Base-by-base conservation (phyloP, 208 protist genomes). In the Trypanosoma cruzi region DNA sequence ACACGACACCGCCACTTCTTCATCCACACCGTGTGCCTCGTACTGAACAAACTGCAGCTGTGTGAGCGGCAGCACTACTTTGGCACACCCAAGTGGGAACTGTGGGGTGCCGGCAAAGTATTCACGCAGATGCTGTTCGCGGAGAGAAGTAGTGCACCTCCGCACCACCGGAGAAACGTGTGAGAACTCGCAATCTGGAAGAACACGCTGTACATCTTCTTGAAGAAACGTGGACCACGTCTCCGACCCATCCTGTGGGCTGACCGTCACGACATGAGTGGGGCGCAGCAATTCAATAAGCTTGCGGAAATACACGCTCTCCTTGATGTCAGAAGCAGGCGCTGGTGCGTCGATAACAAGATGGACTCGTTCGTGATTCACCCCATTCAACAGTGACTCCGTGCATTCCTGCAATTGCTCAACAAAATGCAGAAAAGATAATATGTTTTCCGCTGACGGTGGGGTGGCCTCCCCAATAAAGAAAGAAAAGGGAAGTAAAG, bases 251-350 rank as follows among this genome's bases (percentile, higher is more conserved):
- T 86, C 79, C 46, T 70, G 81, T 26, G 61, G 73, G 44, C 72
- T 71, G 20, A 93, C 87, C 6, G 89, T 75, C 22, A 93, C 78
- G 31, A 95, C 87, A 65, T 95, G 90, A 7, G 86, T 85, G 8
- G 90, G 87, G 11, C 66, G 70, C 52, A 93, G 50, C n/a, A 90
- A 48, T 60, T 92, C 82, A 26, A 92, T 82, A 28, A 95, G 55
- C 68, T 79, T 76, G 48, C 85, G 83, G 68, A 88, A 95, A 64
- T 89, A 93, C n/a, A 83, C 76, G 16, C 75, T 82, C 60, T 85
- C 81, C 63, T 83, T 70, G 55, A 93, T 55, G 6, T 82, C 86
- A 4, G 65, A 31, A 42, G 71, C 61, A 32, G 90, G 89, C 2
- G 85, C 68, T 20, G 90, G 84, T 24, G 85, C 90, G 52, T 95